phyloP scores from a whole-genome alignment of 2,329 filamentous ascomycete genomes.

The Aspergillus sojae region DNA sequence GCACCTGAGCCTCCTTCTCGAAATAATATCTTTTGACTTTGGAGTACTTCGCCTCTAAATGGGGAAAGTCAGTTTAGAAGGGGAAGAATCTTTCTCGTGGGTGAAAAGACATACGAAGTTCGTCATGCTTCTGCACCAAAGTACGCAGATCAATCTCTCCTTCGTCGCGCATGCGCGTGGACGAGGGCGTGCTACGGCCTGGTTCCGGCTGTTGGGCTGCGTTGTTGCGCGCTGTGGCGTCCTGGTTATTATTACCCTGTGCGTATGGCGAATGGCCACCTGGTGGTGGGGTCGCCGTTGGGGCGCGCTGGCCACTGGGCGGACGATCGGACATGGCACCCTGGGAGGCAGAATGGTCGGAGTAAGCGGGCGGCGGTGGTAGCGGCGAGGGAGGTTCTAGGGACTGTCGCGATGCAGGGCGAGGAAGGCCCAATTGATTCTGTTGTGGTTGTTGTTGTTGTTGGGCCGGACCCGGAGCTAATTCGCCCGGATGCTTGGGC shows the following conservation, averaged over 20 bases:
- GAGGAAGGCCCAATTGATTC: slow-evolving; percentile 9
- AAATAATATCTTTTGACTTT: slow-evolving; percentile 98
- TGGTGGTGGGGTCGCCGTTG: background rate
- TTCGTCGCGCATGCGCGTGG: slow-evolving; percentile 40
- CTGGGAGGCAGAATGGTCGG: slow-evolving; percentile 14
- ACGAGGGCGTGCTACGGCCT: slow-evolving; percentile 51
- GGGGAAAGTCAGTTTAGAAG: slow-evolving; percentile 2
- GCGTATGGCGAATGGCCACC: slow-evolving; percentile 19
- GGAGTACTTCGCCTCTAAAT: slow-evolving; percentile 86
- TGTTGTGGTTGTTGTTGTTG: slow-evolving; percentile 13
- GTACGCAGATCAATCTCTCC: slow-evolving; percentile 48
- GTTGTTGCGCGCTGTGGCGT: slow-evolving; percentile 28
- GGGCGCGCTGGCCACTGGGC: slow-evolving; percentile 15
- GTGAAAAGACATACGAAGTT: slow-evolving; percentile 43
- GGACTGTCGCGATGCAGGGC: slow-evolving; percentile 25
- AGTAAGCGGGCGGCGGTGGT: slow-evolving; percentile 14
- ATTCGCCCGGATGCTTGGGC: slow-evolving; percentile 16
- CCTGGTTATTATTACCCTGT: slow-evolving; percentile 9
- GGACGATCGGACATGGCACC: slow-evolving; percentile 25
- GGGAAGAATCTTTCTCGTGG: background rate
- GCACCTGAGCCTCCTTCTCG: slow-evolving; percentile 85
- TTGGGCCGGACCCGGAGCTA: slow-evolving; percentile 16
- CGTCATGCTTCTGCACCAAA: slow-evolving; percentile 48
- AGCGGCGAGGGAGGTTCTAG: slow-evolving; percentile 26
- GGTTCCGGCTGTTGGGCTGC: slow-evolving; percentile 37